Base-by-base conservation (phyloP, 495 filamentous ascomycete species). In the Penicillium ochrochloron region DNA sequence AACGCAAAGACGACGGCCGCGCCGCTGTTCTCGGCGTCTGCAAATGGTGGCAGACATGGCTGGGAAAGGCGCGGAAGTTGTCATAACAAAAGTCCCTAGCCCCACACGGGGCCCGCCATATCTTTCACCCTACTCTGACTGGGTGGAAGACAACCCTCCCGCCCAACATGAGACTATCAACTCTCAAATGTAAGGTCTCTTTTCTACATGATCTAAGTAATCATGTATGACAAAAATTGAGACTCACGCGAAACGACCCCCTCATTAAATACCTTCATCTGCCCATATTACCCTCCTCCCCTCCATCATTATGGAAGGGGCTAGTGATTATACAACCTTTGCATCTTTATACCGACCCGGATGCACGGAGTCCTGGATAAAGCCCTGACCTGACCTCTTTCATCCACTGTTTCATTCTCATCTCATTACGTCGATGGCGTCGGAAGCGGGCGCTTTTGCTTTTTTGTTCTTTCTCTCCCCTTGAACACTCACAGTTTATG, bases 1-100 rank as follows among this genome's bases (percentile, higher is more conserved):
- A 88, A 65, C 79, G 83, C 44, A 82, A 81, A 54, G 85, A 89
- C 60, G 87, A 89, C 65, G 88, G 88, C 10, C 79, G 83, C 37
- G 81, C 84, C 1, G 83, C 86, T 9, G 86, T 90, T 12, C 73
- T 90, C 23, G 82, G 82, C 5, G 84, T 90, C 62, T 76, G 83
- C 65, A 72, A 73, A 53, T 89, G 85, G 84, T 90, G 88, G 88
- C 85, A 87, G 64, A 74, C 72, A 34, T 88, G 84, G 83, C 71
- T 89, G 39, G 64, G 73, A 42, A 81, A 77, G 67, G 78, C 77
- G 23, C 70, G 78, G 19, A 75, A 72, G 39, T 57, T 51, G 48
- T 68, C 44, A 68, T 59, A 33, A 70, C 61, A 56, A 15, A 17
- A n/a, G 15, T 7, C 48, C 25, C 27, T 9, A 15, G 25, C 25